Evolutionary conservation across 2,329 filamentous ascomycete species (phyloP).

Genomic region (Fusarium sp.): DNA sequence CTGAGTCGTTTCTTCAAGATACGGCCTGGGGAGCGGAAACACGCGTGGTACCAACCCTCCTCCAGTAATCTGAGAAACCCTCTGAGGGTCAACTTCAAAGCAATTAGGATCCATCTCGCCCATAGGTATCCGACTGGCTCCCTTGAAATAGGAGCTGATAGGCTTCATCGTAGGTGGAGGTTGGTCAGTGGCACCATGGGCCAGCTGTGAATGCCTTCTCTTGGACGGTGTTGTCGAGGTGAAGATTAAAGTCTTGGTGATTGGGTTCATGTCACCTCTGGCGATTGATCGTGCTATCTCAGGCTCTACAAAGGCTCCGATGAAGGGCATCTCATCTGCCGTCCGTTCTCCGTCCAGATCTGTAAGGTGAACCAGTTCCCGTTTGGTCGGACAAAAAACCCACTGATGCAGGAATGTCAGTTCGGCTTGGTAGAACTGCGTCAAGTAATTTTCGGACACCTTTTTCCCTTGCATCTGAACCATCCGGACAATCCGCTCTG

Average conservation of each 20-base stretch:
- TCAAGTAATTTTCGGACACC: conserved; percentile 83
- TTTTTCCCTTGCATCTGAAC: conserved; percentile 90
- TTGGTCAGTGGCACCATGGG: conserved; percentile 31
- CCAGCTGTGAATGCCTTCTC: conserved; percentile 52
- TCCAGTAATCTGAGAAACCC: conserved; percentile 58
- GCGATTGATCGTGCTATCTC: conserved; percentile 79
- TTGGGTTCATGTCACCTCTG: conserved; percentile 84
- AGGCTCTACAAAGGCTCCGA: conserved; percentile 77
- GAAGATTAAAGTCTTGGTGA: conserved; percentile 77
- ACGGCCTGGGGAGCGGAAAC: conserved; percentile 67
- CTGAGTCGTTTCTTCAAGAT: conserved; percentile 53
- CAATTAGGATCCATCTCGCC: conserved; percentile 72
- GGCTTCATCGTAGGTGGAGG: conserved; percentile 55
- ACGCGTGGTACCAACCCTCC: conserved; percentile 63
- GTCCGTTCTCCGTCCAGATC: conserved; percentile 70
- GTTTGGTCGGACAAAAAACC: conserved; percentile 83
- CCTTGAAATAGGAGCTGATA: conserved; percentile 65
- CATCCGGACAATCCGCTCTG: conserved; percentile 83
- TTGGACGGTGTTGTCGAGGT: conserved; percentile 54
- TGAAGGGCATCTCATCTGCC: conserved; percentile 78
- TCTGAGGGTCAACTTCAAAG: conserved; percentile 62
- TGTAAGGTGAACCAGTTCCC: conserved; percentile 79
- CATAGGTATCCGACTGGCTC: conserved; percentile 61
- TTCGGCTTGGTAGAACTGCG: conserved; percentile 86
- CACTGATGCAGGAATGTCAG: conserved; percentile 93